phyloP scores from a whole-genome alignment of 257 asterid genomes.

The Solanum rostratum region DNA sequence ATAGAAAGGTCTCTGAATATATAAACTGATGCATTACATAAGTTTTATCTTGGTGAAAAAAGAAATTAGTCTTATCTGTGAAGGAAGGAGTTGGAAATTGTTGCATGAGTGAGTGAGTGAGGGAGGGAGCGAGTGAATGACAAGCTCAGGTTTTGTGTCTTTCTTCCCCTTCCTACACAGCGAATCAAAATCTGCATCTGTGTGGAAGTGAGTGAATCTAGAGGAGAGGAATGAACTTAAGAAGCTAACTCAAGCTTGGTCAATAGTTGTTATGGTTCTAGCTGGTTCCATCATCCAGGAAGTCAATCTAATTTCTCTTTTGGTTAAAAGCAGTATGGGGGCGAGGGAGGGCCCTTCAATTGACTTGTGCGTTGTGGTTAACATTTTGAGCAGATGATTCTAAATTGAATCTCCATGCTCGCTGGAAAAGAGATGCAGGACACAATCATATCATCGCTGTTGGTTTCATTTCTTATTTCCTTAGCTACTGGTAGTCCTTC shows the following conservation, averaged over 20 bases:
- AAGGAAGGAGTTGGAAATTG: neutral
- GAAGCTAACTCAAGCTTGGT: neutral
- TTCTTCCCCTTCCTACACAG: neutral
- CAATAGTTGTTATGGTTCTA: neutral
- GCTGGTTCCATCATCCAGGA: neutral
- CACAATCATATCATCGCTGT: neutral
- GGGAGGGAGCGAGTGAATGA: neutral
- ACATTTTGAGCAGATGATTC: neutral
- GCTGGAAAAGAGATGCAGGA: neutral
- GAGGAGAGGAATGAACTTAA: neutral
- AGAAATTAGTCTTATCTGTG: neutral
- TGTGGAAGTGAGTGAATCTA: neutral
- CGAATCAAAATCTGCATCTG: neutral
- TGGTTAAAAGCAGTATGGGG: neutral
- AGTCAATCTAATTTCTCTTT: neutral
- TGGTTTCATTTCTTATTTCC: neutral
- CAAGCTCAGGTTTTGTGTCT: neutral
- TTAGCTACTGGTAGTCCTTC: neutral
- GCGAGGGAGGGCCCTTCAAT: neutral
- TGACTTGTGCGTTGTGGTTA: neutral
- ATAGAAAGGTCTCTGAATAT: neutral
- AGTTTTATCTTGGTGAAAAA: neutral
- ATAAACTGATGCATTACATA: neutral
- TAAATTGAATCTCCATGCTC: neutral
- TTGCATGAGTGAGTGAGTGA: neutral